These are phyloP conservation scores for Ilex asprella DNA, from an alignment of 257 asterid genomes.

Conservation along the genomic window DNA sequence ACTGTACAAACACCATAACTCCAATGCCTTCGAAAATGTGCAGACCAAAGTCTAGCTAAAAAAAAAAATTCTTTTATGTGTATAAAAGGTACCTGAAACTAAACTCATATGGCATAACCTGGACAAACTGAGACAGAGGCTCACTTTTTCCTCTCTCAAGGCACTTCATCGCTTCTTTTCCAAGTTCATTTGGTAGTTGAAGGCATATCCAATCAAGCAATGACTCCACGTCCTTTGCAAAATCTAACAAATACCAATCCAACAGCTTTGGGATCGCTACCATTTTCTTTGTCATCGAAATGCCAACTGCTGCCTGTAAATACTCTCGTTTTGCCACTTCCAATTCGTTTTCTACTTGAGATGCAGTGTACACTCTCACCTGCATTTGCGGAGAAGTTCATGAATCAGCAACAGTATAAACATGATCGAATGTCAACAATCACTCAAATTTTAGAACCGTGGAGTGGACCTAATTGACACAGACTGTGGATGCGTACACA, in stretches of 20 bases:
- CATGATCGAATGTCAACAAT: no score
- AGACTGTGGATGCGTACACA: no score
- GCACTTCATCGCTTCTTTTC: slow-evolving; percentile 64
- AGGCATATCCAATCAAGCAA: slow-evolving; percentile 84
- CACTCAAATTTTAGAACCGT: no score
- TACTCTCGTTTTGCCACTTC: slow-evolving; percentile 72
- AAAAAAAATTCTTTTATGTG: slow-evolving; percentile 30
- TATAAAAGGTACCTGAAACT: slow-evolving; percentile 75
- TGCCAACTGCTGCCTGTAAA: slow-evolving; percentile 71
- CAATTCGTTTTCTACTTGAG: slow-evolving; percentile 67
- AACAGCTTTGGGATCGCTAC: slow-evolving; percentile 75
- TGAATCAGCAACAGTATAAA: neutral
- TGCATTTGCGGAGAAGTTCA: slow-evolving; percentile 15
- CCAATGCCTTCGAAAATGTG: slow-evolving; percentile 19
- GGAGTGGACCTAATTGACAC: no score
- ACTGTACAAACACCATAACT: slow-evolving; percentile 23
- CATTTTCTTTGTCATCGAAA: slow-evolving; percentile 35
- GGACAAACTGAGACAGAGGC: slow-evolving; percentile 39
- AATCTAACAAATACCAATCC: slow-evolving; percentile 88
- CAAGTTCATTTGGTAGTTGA: slow-evolving; percentile 57
- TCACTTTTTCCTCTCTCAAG: slow-evolving; percentile 42
- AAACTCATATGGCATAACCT: slow-evolving; percentile 74
- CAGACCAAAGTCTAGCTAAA: neutral
- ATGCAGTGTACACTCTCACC: slow-evolving; percentile 79
- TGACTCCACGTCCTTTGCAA: slow-evolving; percentile 77